phyloP scores from a whole-genome alignment of 257 asterid genomes.

The Fraxinus pennsylvanica region DNA sequence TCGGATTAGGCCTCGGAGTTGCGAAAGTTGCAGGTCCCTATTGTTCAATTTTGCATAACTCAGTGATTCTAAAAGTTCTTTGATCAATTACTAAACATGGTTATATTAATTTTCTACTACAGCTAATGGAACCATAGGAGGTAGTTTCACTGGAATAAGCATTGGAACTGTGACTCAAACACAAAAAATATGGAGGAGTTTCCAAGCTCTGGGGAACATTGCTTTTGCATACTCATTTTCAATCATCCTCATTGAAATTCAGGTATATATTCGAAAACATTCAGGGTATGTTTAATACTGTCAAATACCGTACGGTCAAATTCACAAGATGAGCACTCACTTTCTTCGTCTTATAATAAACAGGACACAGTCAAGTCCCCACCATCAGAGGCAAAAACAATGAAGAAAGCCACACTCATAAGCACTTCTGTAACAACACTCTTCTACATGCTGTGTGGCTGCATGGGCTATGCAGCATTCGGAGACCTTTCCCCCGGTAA shows the following conservation, averaged over 20 bases:
- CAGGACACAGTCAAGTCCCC: constrained; percentile 1
- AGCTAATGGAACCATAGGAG: not conserved
- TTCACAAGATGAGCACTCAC: too few relatives aligned
- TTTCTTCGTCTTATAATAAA: not conserved
- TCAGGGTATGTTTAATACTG: too few relatives aligned
- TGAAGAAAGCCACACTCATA: not conserved
- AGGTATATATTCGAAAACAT: constrained; percentile 5
- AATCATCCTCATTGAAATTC: constrained; percentile 30
- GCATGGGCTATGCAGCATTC: constrained; percentile 10
- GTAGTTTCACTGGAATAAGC: constrained; percentile 15
- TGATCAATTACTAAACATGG: too few relatives aligned
- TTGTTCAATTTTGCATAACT: too few relatives aligned
- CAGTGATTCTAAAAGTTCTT: too few relatives aligned
- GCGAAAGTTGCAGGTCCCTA: constrained; percentile 32
- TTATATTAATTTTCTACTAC: too few relatives aligned
- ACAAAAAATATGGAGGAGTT: constrained; percentile 31
- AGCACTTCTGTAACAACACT: not conserved
- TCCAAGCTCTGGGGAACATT: constrained; percentile 29
- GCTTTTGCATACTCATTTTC: constrained; percentile 35
- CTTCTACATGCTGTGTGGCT: constrained; percentile 1
- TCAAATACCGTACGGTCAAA: too few relatives aligned
- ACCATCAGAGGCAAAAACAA: not conserved
- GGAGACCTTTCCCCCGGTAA: not conserved
- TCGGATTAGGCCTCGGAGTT: constrained; percentile 38
- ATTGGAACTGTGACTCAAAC: constrained; percentile 21